These are phyloP conservation scores for Candida vartiovaarae DNA, from an alignment of 805 yeast species.

Conservation along the genomic window DNA sequence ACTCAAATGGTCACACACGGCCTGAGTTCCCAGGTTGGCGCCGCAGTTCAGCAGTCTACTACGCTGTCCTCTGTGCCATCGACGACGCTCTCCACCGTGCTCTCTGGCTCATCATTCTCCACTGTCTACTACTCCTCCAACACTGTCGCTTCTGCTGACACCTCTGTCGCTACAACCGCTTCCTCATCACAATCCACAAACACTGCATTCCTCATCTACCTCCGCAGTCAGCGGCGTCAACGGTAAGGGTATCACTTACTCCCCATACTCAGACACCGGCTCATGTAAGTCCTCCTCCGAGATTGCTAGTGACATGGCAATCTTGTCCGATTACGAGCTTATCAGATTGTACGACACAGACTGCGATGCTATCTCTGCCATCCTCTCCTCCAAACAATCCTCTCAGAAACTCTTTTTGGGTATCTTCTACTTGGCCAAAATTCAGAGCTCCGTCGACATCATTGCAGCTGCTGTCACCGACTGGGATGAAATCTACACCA, in stretches of 20 bases:
- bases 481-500: constrained; percentile 53
- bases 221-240: constrained; percentile 20
- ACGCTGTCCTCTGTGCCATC: constrained; percentile 3
- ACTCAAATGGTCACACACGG: constrained; percentile 20
- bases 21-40: constrained; percentile 6
- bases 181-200: constrained; percentile 11
- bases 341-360: constrained; percentile 60
- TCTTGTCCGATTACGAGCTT: constrained; percentile 37
- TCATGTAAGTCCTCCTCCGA: constrained; percentile 44
- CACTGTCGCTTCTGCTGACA: neutral
- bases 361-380: constrained; percentile 49
- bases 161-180: constrained; percentile 1
- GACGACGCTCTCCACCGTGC: constrained; percentile 3
- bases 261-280: constrained; percentile 53
- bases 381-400: constrained; percentile 40
- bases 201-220: constrained; percentile 11
- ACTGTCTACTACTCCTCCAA: neutral
- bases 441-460: constrained; percentile 34
- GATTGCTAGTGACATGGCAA: constrained; percentile 40
- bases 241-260: constrained; percentile 55
- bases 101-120: constrained; percentile 8
- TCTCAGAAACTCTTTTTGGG: constrained; percentile 53
- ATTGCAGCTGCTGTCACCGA: constrained; percentile 39
- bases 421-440: constrained; percentile 42
- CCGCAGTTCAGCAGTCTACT: constrained; percentile 3